Base-by-base conservation (phyloP, 2,329 filamentous ascomycete genomes). In the Penicillium paneum region DNA sequence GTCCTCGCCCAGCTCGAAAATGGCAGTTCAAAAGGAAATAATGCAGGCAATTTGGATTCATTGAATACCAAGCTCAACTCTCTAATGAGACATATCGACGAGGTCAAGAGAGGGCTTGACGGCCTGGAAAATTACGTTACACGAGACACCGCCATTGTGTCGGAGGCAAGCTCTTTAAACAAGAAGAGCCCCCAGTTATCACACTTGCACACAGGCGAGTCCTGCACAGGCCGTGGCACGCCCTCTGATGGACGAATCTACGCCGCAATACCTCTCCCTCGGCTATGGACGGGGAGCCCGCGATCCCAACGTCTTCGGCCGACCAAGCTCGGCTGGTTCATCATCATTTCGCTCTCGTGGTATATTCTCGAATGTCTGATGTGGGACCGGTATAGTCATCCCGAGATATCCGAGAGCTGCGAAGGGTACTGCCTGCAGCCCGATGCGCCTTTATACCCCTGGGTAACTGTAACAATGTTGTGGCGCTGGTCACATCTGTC, bases 381-480 rank as follows among this genome's bases (percentile, higher is more conserved):
- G 65, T 79, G 77, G 59, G 76, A 80, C 34, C 68, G 75, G 28
- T 83, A 80, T 67, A 82, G 79, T 63, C 78, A 81, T 44, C 78
- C 78, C 3, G 58, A 70, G 8, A 78, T 80, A 55, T 78, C 80
- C 5, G 61, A 70, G 12, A 72, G 64, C 8, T 83, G 82, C 60
- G 68, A 74, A 34, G 79, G 78, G 21, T 81, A 78, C 55, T 80
- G 79, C 49, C 71, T 82, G 32, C 71, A 77, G 40, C 75, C 75
- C 19, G 71, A 82, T 57, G 80, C 80, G 10, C 83, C 83, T 0
- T 64, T 71, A 21, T 81, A 78, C 47, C 83, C 83, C 0, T 82
- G 78, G 56, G 81, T 83, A 5, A 74, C 83, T 5, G 79, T 81
- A 3, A 84, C 81, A 3, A 74, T 85, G 64, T 54, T 83, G 3